Conservation (phyloP, 495 filamentous ascomycete genomes). For the Pyrenula aspistea region DNA sequence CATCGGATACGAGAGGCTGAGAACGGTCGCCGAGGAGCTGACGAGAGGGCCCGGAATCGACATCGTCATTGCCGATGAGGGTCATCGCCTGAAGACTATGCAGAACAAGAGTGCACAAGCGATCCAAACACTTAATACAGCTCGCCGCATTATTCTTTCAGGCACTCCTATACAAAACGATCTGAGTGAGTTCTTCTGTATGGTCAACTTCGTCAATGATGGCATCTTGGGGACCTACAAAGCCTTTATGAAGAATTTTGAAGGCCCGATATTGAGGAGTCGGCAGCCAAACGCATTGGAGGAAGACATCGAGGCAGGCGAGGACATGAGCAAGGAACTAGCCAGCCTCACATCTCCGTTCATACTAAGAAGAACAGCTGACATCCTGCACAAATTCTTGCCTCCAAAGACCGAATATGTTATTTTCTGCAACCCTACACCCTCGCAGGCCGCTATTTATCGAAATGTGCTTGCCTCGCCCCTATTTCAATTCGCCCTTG, state of each 20-base stretch:
- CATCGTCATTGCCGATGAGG: conserved; percentile 74
- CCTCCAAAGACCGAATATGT: conserved; percentile 72
- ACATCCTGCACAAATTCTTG: conserved; percentile 59
- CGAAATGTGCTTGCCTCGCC: conserved; percentile 58
- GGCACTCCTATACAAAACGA: conserved; percentile 78
- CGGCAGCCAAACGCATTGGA: conserved; percentile 56
- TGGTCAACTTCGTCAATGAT: conserved; percentile 73
- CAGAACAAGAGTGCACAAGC: conserved; percentile 71
- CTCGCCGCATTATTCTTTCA: conserved; percentile 56
- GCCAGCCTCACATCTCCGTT: conserved; percentile 56
- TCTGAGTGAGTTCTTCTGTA: conserved; percentile 64
- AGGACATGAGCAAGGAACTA: conserved; percentile 55
- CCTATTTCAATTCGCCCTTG: conserved; percentile 50
- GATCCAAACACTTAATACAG: conserved; percentile 59
- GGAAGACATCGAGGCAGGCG: conserved; percentile 64
- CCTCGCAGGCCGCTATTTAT: conserved; percentile 57
- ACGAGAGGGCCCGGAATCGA: conserved; percentile 53
- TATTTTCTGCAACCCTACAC: conserved; percentile 61
- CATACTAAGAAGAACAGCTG: conserved; percentile 66
- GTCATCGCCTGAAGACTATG: conserved; percentile 69
- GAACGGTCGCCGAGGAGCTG: conserved; percentile 55
- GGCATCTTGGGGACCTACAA: conserved; percentile 56
- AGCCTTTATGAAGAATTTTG: conserved; percentile 62
- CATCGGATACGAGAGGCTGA: conserved; percentile 69
- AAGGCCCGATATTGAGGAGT: conserved; percentile 59